Evolutionary conservation across 805 yeast species (phyloP).

Genomic region (Wickerhamiella musiphila): DNA sequence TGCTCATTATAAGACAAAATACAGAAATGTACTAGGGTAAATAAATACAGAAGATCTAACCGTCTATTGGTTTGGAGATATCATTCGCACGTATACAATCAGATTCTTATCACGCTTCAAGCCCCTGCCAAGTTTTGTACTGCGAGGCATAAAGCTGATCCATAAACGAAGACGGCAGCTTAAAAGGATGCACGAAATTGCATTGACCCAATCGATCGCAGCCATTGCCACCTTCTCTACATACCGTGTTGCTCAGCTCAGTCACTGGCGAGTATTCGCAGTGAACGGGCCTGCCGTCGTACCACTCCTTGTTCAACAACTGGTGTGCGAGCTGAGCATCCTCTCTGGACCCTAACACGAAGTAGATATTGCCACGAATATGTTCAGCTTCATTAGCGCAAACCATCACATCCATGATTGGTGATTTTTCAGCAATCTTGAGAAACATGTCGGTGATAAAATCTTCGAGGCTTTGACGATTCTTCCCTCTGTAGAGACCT

Average conservation of each 20-base stretch:
- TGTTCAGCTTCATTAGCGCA: slow-evolving; percentile 76
- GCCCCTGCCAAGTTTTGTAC: neutral
- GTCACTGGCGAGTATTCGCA: slow-evolving; percentile 64
- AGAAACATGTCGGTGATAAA: slow-evolving; percentile 58
- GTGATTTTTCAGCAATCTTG: slow-evolving; percentile 35
- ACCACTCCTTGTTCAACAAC: slow-evolving; percentile 67
- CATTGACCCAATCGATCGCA: slow-evolving; percentile 76
- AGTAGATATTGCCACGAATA: slow-evolving; percentile 71
- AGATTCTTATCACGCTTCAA: no score
- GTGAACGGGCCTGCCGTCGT: slow-evolving; percentile 56
- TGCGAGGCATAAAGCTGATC: slow-evolving; percentile 1
- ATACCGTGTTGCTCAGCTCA: slow-evolving; percentile 52
- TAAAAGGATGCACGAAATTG: slow-evolving; percentile 67
- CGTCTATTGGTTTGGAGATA: no score
- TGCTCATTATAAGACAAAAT: no score
- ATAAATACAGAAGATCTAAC: neutral
- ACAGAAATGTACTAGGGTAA: neutral
- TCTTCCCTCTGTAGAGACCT: slow-evolving; percentile 38
- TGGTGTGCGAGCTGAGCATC: slow-evolving; percentile 46
- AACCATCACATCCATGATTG: slow-evolving; percentile 45
- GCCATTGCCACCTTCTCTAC: slow-evolving; percentile 48
- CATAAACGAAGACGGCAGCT: slow-evolving; percentile 24
- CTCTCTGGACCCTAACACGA: slow-evolving; percentile 35
- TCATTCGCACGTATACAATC: no score
- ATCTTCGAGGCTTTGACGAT: slow-evolving; percentile 30